phyloP scores from a whole-genome alignment of 148 eudicot genomes.

The Nepenthes mirabilis region DNA sequence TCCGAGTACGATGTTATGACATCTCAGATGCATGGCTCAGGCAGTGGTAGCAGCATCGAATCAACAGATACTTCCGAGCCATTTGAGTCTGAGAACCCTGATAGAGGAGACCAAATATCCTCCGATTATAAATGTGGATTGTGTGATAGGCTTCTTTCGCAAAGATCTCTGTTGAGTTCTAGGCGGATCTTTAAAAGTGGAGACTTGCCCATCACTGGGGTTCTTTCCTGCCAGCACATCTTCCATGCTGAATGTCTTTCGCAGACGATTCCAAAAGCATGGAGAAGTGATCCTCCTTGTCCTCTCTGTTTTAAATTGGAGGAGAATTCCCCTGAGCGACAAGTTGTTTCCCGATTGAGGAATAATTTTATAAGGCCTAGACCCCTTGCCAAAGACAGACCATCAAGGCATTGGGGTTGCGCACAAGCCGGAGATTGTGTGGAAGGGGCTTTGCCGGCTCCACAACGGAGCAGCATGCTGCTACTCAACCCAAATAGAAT shows the following conservation, averaged over 20 bases:
- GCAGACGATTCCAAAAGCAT: constrained; percentile 62
- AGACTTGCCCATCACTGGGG: constrained; percentile 83
- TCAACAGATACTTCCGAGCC: constrained; percentile 42
- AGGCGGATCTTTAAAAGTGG: constrained; percentile 68
- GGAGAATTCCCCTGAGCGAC: constrained; percentile 47
- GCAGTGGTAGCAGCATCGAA: constrained; percentile 65
- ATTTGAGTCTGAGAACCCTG: constrained; percentile 30
- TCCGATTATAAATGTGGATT: constrained; percentile 44
- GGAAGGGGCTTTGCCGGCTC: constrained; percentile 64
- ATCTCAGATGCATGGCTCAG: constrained; percentile 35
- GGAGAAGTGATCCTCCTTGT: constrained; percentile 77
- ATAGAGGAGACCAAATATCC: constrained; percentile 19
- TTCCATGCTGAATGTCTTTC: constrained; percentile 96
- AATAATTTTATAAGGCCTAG: constrained; percentile 36
- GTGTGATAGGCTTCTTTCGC: constrained; percentile 83
- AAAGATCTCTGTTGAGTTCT: constrained; percentile 90
- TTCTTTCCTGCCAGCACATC: constrained; percentile 74
- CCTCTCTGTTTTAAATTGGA: constrained; percentile 56
- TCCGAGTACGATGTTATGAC: constrained; percentile 24
- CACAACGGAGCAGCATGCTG: constrained; percentile 44
- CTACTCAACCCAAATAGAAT: constrained; percentile 36
- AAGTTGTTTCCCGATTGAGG: constrained; percentile 29
- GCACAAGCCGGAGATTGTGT: constrained; percentile 77
- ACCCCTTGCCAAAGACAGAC: constrained; percentile 48
- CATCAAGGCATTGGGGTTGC: constrained; percentile 74